Percentiles rank a stretch among this genome's conserved stretches.
These are phyloP conservation scores for Schizophyllum commune DNA, from an alignment of 1,284 basidiomycete species.

Conservation along the genomic window DNA sequence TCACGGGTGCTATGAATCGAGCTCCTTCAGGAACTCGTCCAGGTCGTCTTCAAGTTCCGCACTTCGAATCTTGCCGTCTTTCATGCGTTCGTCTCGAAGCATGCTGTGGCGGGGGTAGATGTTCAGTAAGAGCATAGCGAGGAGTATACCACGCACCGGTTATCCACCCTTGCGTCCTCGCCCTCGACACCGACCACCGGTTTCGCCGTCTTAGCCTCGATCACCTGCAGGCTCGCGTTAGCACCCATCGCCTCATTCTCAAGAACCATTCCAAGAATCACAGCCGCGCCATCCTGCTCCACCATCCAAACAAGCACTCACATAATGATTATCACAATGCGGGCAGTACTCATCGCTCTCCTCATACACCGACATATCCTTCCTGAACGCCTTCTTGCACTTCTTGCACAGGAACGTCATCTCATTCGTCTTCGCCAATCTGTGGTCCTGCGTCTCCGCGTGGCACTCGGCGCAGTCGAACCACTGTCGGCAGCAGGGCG, in stretches of 20 bases:
- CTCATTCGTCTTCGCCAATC: slow-evolving; percentile 72
- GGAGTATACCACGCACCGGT: slow-evolving; percentile 47
- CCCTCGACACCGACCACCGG: slow-evolving; percentile 82
- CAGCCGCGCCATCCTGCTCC: background rate
- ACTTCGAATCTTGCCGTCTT: slow-evolving; percentile 14
- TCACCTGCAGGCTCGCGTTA: slow-evolving; percentile 46
- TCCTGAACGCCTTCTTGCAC: slow-evolving; percentile 95
- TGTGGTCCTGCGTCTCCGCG: slow-evolving; percentile 74
- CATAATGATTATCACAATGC: slow-evolving; percentile 97
- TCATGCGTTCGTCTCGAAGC: slow-evolving; percentile 40
- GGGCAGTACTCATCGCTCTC: slow-evolving; percentile 98
- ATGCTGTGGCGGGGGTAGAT: slow-evolving; percentile 23
- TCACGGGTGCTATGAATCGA: background rate
- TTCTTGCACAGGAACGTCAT: slow-evolving; percentile 97
- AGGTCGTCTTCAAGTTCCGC: slow-evolving; percentile 4
- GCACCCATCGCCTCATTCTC: background rate
- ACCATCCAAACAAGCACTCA: slow-evolving; percentile 30
- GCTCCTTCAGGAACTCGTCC: background rate
- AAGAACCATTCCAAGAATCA: too few species aligned
- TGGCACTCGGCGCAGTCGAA: slow-evolving; percentile 96
- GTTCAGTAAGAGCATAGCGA: background rate
- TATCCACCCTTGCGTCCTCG: slow-evolving; percentile 84
- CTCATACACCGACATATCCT: slow-evolving; percentile 88
- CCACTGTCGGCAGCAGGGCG: slow-evolving; percentile 94
- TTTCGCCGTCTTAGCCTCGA: slow-evolving; percentile 90